Percentiles rank a stretch among this genome's conserved stretches.
phyloP scores from a whole-genome alignment of 78 protist species.

The Emiliania huxleyi region DNA sequence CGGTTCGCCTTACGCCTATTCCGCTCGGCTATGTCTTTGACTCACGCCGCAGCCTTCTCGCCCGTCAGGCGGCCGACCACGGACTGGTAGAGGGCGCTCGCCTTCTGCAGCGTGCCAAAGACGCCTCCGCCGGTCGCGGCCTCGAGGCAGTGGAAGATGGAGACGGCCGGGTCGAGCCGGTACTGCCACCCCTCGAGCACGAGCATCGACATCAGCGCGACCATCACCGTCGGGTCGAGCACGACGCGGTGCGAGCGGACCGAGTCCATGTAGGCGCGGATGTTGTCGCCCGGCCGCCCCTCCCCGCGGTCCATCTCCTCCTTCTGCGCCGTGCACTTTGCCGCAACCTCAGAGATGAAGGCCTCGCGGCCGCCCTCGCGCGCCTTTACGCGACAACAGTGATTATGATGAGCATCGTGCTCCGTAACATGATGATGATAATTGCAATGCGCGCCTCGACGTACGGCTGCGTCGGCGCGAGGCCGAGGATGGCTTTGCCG shows the following conservation, averaged over 20 bases:
- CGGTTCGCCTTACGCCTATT: too few relatives aligned
- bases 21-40: too few relatives aligned
- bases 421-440: too few relatives aligned
- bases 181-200: not conserved
- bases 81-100: too few relatives aligned
- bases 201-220: not conserved
- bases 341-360: not conserved
- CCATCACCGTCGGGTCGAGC: slow-evolving; percentile 13
- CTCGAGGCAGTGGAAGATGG: not conserved
- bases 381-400: too few relatives aligned
- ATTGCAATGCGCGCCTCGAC: too few relatives aligned
- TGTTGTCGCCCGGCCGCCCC: not conserved
- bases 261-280: not conserved
- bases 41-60: too few relatives aligned
- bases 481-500: not conserved
- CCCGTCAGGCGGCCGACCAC: too few relatives aligned
- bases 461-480: not conserved
- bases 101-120: not conserved
- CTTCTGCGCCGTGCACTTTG: not conserved
- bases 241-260: not conserved
- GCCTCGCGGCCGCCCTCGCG: not conserved
- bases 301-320: not conserved
- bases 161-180: not conserved
- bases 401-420: too few relatives aligned
- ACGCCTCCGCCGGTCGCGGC: not conserved